Base-by-base conservation (phyloP, 805 yeast genomes). In the Wickerhamiella parazyma region DNA sequence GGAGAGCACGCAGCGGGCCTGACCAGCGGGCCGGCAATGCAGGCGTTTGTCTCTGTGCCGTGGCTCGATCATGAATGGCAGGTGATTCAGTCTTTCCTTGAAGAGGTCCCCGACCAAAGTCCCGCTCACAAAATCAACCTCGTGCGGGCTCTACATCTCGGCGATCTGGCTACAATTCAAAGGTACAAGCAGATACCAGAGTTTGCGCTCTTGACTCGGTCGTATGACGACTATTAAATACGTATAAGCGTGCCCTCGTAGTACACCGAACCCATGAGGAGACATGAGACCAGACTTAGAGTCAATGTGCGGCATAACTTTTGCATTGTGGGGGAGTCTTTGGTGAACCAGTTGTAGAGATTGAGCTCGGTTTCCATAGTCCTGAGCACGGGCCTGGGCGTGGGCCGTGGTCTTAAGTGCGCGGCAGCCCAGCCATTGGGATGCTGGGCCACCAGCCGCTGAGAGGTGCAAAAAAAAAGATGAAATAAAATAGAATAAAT, bases 91-190 rank as follows among this genome's bases (percentile, higher is more conserved):
- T 8, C 11, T 9, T 12, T 18, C 4, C 22, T 45, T 11, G 39
- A 41, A 21, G 16, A 17, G 8, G 25, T 8, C 12, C 33, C 41
- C n/a, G 38, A 21, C 11, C 14, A 38, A n/a, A 31, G 41, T 20
- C 37, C 45, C 11, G 48, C 48, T 20, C 40, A 31, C 33, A 29
- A 45, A 34, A 17, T 42, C 25, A 25, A 34, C 7, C 38, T 45
- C 28, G 43, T 41, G 9, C 24, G 48, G n/a, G 48, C 48, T 1
- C 21, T 41, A 2, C 45, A 42, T 28, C 29, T 38, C n/a, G 48
- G 48, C 34, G 48, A 45, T 22, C 35, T 38, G 35, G 37, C 36
- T n/a, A 29, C 19, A 10, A 33, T 45, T 21, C 33, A 41, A 7
- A n/a, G 21, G 18, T 5, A 35, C 29, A 45, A 41, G 19, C 33